Evolutionary conservation across 1,284 basidiomycete genomes (phyloP).

Genomic region (Tilletia indica): DNA sequence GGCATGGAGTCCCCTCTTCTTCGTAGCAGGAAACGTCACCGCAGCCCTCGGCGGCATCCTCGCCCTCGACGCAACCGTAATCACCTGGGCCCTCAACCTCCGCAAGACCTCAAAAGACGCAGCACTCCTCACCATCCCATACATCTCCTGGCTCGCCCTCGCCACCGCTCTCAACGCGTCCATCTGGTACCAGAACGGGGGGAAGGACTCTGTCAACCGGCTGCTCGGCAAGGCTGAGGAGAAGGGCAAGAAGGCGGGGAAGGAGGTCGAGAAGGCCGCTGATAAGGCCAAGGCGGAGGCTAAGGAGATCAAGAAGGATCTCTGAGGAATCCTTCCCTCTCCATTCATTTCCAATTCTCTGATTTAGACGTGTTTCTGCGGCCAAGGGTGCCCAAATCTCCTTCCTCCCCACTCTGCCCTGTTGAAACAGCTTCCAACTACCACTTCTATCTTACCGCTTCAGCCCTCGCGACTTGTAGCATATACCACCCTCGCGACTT

Average conservation of each 20-base stretch:
- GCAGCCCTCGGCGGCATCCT: conserved; percentile 66
- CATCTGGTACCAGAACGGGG: conserved; percentile 62
- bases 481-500: no score
- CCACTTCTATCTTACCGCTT: neutral
- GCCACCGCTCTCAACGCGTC: conserved; percentile 72
- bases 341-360: no score
- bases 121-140: conserved; percentile 35
- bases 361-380: no score
- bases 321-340: no score
- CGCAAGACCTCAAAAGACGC: conserved; percentile 51
- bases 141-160: conserved; percentile 63
- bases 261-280: neutral
- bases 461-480: neutral
- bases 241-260: conserved; percentile 31
- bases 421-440: no score
- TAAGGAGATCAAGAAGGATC: conserved; percentile 6
- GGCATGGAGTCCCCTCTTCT: conserved; percentile 72
- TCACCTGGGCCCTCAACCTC: conserved; percentile 56
- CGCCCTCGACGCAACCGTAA: conserved; percentile 65
- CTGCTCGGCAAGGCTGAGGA: conserved; percentile 39
- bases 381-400: no score
- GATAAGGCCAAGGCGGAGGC: conserved; percentile 1
- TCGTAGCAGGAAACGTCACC: conserved; percentile 58
- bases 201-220: conserved; percentile 36
- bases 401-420: no score